Base-by-base conservation (phyloP, 441 rosid genomes). In the Erodium moschatum region DNA sequence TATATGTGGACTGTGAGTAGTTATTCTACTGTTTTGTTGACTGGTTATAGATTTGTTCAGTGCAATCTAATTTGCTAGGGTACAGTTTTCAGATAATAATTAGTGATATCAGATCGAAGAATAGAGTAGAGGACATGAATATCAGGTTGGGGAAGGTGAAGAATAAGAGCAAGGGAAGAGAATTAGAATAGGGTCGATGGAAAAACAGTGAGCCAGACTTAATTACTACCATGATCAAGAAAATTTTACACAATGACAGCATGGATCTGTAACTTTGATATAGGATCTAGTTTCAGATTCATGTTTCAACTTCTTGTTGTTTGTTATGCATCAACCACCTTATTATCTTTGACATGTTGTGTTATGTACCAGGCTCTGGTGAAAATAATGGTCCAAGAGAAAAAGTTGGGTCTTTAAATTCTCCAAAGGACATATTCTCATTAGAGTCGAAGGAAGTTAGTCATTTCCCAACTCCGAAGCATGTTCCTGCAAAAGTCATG, bases 1-100 rank as follows among this genome's bases (percentile, higher is more conserved):
- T 94, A 75, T 94, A 91, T 56, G 83, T 94, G 6, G 99, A 94
- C 70, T 86, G 99, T 94, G 80, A 89, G 99, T 88, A 44, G 70
- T 64, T 70, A 65, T 21, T 66, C 66, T 60, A 56, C 60, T 16
- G 60, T 52, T 52, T 52, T 52, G 16, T 52, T 52, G 60, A 52
- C 21, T 16, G 8, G 21, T 52, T 52, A 16, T 52, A 52, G 40
- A 35, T 35, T 35, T 35, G 40, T 35, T 35, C 31, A 0, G 31
- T 29, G 31, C 3, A 29, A 29, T 3, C 31, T 29, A 29, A 29
- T 29, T 1, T 29, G 31, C 31, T 35, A 35, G 40, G 40, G 8
- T 35, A 35, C n/a, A 18, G 60, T 52, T 13, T 52, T 15, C 60
- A 16, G 18, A 52, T 1, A 52, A 52, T 52, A 52, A 52, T 15